Conservation (phyloP, 2,329 filamentous ascomycete genomes). For the Colletotrichum liaoningense region DNA sequence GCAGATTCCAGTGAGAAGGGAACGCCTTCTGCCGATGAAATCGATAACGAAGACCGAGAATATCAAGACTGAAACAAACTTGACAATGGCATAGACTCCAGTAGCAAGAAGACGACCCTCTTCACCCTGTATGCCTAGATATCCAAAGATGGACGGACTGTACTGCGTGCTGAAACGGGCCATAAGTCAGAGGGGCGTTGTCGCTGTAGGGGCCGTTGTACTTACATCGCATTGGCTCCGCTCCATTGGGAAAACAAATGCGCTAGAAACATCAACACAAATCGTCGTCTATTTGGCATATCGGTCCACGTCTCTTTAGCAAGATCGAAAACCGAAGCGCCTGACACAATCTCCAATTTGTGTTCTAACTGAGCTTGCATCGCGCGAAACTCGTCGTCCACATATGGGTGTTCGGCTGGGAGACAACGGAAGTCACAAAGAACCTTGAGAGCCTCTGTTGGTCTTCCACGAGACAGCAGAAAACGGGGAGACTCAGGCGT, state of each 20-base stretch:
- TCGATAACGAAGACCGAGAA: constrained; percentile 45
- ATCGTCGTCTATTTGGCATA: constrained; percentile 42
- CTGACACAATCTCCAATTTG: constrained; percentile 48
- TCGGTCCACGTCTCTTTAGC: constrained; percentile 47
- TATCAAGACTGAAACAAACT: constrained; percentile 42
- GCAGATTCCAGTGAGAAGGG: constrained; percentile 47
- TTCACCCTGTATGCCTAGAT: constrained; percentile 40
- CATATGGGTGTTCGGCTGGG: constrained; percentile 43
- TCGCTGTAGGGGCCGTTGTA: too few species aligned
- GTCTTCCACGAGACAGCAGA: constrained; percentile 39
- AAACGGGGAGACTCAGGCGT: constrained; percentile 43
- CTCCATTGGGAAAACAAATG: constrained; percentile 44
- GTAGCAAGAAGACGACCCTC: constrained; percentile 42
- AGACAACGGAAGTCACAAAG: constrained; percentile 40
- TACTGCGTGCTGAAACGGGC: constrained; percentile 38
- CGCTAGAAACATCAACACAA: constrained; percentile 45
- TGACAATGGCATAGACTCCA: constrained; percentile 41
- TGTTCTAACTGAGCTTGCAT: constrained; percentile 47
- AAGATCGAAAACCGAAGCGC: constrained; percentile 43
- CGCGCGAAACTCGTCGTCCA: constrained; percentile 41
- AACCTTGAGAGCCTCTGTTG: constrained; percentile 35
- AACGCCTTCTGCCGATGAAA: constrained; percentile 45
- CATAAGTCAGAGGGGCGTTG: too few species aligned
- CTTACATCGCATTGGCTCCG: constrained; percentile 42
- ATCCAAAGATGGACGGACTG: constrained; percentile 44